These are phyloP conservation scores for Carpinus viminea DNA, from an alignment of 306 rosid species.

Conservation along the genomic window DNA sequence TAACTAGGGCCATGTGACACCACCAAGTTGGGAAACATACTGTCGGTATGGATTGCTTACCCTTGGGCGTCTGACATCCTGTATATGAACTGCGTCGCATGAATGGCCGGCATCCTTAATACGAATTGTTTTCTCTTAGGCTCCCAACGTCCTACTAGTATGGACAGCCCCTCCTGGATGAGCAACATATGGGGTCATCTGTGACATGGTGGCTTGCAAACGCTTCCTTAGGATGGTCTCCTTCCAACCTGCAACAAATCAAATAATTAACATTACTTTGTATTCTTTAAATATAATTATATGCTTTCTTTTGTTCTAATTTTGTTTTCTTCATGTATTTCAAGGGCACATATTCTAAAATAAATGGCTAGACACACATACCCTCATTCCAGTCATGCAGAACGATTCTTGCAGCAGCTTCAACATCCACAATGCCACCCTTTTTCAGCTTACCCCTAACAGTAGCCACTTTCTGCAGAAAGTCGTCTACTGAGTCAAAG, in stretches of 20 bases:
- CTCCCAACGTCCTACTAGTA: too few relatives aligned
- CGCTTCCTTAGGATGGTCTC: too few relatives aligned
- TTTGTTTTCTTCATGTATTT: background rate
- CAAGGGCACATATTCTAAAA: background rate
- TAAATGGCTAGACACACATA: slow-evolving; percentile 26
- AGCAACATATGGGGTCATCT: too few relatives aligned
- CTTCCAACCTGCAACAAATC: slow-evolving; percentile 44
- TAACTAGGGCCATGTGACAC: too few relatives aligned
- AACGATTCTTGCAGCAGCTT: slow-evolving; percentile 83
- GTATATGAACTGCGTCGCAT: too few relatives aligned
- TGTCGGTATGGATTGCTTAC: too few relatives aligned
- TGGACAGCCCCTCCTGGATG: too few relatives aligned
- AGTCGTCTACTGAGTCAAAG: slow-evolving; percentile 84
- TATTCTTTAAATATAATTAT: background rate
- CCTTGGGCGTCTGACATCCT: too few relatives aligned
- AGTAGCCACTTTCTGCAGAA: slow-evolving; percentile 76
- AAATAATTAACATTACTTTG: background rate
- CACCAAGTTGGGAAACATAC: too few relatives aligned
- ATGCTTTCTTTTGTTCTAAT: background rate
- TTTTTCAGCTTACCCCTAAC: slow-evolving; percentile 93
- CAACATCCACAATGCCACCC: slow-evolving; percentile 79
- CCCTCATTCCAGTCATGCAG: slow-evolving; percentile 98
- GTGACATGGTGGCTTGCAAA: too few relatives aligned
- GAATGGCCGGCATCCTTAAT: too few relatives aligned
- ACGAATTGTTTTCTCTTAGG: too few relatives aligned